phyloP scores from a whole-genome alignment of 805 yeast species.

The Kodamaea restingae region DNA sequence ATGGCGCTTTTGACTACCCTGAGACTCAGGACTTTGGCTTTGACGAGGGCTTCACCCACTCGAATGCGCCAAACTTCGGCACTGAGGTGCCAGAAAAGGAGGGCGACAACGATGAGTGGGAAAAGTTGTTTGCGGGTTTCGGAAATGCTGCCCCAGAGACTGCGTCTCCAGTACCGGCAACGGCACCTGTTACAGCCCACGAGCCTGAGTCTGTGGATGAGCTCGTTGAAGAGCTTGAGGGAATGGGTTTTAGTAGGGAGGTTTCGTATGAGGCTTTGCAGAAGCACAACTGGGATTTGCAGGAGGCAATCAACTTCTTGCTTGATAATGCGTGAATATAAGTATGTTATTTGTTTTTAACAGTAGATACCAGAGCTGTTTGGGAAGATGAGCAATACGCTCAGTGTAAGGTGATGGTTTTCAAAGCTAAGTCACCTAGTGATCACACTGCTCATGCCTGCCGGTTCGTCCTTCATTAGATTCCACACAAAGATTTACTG shows the following conservation, averaged over 20 bases:
- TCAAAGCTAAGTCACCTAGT: no score
- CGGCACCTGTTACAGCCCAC: conserved; percentile 6
- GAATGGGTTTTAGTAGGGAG: conserved; percentile 80
- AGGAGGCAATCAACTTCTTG: conserved; percentile 81
- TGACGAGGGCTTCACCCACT: conserved; percentile 26
- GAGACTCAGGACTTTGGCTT: conserved; percentile 21
- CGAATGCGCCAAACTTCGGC: conserved; percentile 14
- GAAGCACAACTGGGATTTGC: conserved; percentile 68
- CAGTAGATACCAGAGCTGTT: no score
- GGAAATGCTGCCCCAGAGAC: conserved; percentile 42
- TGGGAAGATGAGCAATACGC: no score
- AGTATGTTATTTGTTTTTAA: no score
- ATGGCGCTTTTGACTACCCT: conserved; percentile 27
- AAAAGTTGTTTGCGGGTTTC: conserved; percentile 85
- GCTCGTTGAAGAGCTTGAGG: conserved; percentile 73
- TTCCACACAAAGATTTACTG: no score
- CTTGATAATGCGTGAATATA: conserved; percentile 58
- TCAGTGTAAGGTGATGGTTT: no score
- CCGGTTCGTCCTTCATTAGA: no score
- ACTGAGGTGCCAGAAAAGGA: conserved; percentile 9
- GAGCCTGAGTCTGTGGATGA: conserved; percentile 36
- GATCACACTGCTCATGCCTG: no score
- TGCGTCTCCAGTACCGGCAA: background rate
- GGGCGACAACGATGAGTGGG: conserved; percentile 74
- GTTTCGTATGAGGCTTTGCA: conserved; percentile 68